Conservation (phyloP, 2,329 filamentous ascomycete genomes). For the Pseudofabraea citricarpa region DNA sequence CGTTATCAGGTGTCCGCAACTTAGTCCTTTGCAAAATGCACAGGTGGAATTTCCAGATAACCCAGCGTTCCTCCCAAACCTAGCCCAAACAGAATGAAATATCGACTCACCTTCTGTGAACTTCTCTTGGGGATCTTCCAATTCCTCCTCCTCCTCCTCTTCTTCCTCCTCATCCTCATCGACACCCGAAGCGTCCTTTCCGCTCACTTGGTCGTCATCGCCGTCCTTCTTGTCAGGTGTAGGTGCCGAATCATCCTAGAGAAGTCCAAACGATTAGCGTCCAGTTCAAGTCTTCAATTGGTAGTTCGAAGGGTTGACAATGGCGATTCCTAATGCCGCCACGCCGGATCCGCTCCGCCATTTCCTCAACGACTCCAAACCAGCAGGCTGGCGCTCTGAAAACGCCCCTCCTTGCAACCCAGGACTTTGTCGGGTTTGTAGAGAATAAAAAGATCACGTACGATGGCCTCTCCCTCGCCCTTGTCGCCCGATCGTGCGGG, state of each 20-base stretch:
- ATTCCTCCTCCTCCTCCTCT: constrained; percentile 68
- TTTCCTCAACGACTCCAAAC: too few species aligned
- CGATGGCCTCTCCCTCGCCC: constrained; percentile 36
- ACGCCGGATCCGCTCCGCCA: too few species aligned
- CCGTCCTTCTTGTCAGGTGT: constrained; percentile 27
- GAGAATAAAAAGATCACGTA: constrained; percentile 24
- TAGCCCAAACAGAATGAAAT: constrained; percentile 2
- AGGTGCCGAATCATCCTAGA: constrained; percentile 12
- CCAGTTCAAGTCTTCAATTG: not conserved
- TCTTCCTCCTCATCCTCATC: constrained; percentile 50
- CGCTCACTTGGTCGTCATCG: constrained; percentile 38
- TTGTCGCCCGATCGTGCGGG: constrained; percentile 43
- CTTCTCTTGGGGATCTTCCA: constrained; percentile 79
- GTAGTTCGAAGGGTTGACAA: too few species aligned
- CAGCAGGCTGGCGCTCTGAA: too few species aligned
- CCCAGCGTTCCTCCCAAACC: too few species aligned
- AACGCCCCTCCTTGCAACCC: too few species aligned
- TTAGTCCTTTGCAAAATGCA: not conserved
- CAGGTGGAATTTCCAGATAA: not conserved
- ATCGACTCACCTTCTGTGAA: constrained; percentile 81
- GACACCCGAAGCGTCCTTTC: constrained; percentile 37
- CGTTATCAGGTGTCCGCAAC: constrained; percentile 18
- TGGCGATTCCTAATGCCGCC: too few species aligned
- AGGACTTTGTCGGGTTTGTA: not conserved
- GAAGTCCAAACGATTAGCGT: constrained; percentile 1